Evolutionary conservation across 805 yeast genomes (phyloP), one percentile per base, ranked within the genome.

Genomic region (Debaryomyces maramus): DNA sequence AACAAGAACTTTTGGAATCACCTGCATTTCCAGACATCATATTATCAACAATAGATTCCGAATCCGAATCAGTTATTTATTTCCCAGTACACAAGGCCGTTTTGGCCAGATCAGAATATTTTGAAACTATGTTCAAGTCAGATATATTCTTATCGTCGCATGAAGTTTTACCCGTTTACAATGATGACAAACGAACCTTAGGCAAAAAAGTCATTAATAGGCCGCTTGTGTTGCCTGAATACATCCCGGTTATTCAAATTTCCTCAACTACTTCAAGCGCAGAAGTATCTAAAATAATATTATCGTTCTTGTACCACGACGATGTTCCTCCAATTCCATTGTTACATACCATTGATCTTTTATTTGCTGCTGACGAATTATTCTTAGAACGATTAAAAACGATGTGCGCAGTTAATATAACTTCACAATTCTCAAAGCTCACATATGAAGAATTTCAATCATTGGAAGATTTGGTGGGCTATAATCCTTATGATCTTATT

Each of bases 31-130:
- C 85, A 0, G 88, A 83, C 58, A 51, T 76, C 0, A 63, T 78
- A 1, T 34, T 81, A 0, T 50, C 69, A 1, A 68, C 70, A 7
- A 52, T 59, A 4, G 65, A 64, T 17, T 41, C 50, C 0, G 55
- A 50, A 5, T 28, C 53, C 4, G 68, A 55, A 9, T 39, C 61
- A 1, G 47, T 55, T 34, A 51, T 57, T 0, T 70, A 68, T 42
- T 85, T 78, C 51, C 90, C 91, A 1, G 80, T 72, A 4, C 86
- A 86, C 56, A 67, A 81, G 30, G 72, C 85, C 0, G 73, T 85
- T 35, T 54, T 86, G 17, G 58, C 72, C 4, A 61, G 89, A 29
- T 75, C 85, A 3, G 83, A 77, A 32, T 85, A 82, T 56, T 86
- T 78, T 51, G 77, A 71, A 37, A 72, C 79, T 2, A 74, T 85